Conservation (phyloP, 2,329 filamentous ascomycete genomes). For the Fusarium euwallaceae region DNA sequence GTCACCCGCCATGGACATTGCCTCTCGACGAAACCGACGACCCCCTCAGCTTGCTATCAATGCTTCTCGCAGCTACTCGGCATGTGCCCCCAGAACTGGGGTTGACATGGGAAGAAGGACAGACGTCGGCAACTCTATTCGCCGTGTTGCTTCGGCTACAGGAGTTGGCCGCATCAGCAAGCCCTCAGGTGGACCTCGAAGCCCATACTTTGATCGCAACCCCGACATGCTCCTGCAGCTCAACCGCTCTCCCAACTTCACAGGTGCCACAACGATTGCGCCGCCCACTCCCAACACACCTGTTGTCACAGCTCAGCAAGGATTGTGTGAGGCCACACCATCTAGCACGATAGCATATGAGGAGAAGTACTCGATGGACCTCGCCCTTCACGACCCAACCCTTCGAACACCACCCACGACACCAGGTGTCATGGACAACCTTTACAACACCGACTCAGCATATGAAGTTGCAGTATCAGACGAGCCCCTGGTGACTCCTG, state of each 20-base stretch:
- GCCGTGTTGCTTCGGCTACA: constrained; percentile 66
- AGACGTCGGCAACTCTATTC: constrained; percentile 63
- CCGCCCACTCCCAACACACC: constrained; percentile 66
- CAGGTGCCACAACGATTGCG: constrained; percentile 56
- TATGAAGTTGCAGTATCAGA: constrained; percentile 59
- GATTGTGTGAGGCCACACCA: constrained; percentile 56
- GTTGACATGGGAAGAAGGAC: constrained; percentile 60
- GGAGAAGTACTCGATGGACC: constrained; percentile 48
- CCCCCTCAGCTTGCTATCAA: constrained; percentile 61
- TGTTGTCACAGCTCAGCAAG: constrained; percentile 54
- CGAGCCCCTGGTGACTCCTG: constrained; percentile 64
- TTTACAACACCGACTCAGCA: constrained; percentile 56
- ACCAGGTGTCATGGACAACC: constrained; percentile 60
- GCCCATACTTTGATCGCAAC: constrained; percentile 59
- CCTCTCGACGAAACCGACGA: constrained; percentile 63
- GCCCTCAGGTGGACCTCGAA: constrained; percentile 49
- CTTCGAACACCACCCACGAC: constrained; percentile 68
- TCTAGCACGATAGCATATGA: constrained; percentile 51
- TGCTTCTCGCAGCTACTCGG: constrained; percentile 60
- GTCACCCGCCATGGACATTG: constrained; percentile 66
- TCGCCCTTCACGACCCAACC: constrained; percentile 57
- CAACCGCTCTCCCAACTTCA: constrained; percentile 58
- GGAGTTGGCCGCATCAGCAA: constrained; percentile 56
- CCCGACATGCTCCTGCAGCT: constrained; percentile 60
- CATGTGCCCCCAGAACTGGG: constrained; percentile 59